Percentiles rank a stretch among this genome's conserved stretches.
These are phyloP conservation scores for Rhodomyrtus psidioides DNA, from an alignment of 441 rosid species.

Conservation along the genomic window DNA sequence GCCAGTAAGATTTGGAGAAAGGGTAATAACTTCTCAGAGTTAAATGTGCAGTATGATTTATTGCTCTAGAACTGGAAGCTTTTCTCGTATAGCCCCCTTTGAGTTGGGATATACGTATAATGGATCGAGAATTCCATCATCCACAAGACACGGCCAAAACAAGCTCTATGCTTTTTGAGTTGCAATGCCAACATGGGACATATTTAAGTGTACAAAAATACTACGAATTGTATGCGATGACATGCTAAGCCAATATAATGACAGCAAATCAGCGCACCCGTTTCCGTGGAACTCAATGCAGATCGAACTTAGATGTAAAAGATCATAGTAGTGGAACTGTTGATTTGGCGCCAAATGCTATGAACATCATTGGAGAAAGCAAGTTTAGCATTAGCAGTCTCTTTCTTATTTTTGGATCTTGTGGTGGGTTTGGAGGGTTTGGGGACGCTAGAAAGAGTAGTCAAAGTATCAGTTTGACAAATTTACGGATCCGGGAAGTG, in stretches of 20 bases:
- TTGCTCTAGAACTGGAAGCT: neutral
- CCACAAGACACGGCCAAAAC: neutral
- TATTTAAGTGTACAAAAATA: neutral
- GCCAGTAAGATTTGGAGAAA: neutral
- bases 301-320: neutral
- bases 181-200: neutral
- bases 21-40: neutral
- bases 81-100: neutral
- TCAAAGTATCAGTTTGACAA: no score
- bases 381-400: neutral
- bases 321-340: neutral
- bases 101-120: neutral
- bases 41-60: neutral
- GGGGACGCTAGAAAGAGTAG: neutral
- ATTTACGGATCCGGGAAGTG: no score
- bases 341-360: neutral
- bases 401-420: neutral
- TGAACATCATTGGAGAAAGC: neutral
- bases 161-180: neutral
- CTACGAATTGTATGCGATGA: neutral
- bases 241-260: neutral
- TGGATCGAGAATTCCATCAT: neutral
- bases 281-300: neutral
- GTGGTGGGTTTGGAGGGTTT: neutral
- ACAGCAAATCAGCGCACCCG: neutral